Conservation (phyloP, 169 alveolate genomes). For the Plasmodium billcollinsi region DNA sequence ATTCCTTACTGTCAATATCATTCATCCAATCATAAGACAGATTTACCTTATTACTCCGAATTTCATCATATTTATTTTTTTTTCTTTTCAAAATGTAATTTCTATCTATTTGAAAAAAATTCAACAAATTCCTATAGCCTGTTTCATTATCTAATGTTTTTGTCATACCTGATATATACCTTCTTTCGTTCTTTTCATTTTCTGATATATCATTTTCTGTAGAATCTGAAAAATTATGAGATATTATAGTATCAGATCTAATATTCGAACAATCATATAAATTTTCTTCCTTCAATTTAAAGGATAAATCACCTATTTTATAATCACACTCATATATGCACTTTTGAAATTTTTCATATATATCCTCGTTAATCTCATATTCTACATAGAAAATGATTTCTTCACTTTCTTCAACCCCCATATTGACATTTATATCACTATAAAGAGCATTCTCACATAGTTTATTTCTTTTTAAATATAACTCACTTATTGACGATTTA, state of each 20-base stretch:
- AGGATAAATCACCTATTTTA: conserved; percentile 46
- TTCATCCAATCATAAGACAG: not conserved
- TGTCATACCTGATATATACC: not conserved
- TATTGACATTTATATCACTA: not conserved
- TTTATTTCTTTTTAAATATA: conserved; percentile 34
- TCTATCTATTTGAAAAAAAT: conserved; percentile 44
- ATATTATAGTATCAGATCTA: conserved; percentile 27
- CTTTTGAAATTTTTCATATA: conserved; percentile 13
- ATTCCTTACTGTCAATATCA: not conserved
- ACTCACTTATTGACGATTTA: conserved; percentile 13
- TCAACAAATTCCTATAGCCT: conserved; percentile 53
- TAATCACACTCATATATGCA: conserved; percentile 24
- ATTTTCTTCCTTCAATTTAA: conserved; percentile 39
- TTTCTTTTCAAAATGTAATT: conserved; percentile 6
- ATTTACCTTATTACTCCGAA: not conserved
- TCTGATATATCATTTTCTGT: conserved; percentile 42
- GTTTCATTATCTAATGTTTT: conserved; percentile 46
- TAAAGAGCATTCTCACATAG: conserved; percentile 4
- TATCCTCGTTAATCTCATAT: conserved; percentile 22
- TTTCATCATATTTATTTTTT: not conserved
- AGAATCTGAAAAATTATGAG: conserved; percentile 12
- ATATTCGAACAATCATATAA: not conserved
- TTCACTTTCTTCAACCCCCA: not conserved
- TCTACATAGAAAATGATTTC: conserved; percentile 39
- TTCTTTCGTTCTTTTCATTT: not conserved